Base-by-base conservation (phyloP, 148 eudicot genomes). In the Hydrangea macrophylla region DNA sequence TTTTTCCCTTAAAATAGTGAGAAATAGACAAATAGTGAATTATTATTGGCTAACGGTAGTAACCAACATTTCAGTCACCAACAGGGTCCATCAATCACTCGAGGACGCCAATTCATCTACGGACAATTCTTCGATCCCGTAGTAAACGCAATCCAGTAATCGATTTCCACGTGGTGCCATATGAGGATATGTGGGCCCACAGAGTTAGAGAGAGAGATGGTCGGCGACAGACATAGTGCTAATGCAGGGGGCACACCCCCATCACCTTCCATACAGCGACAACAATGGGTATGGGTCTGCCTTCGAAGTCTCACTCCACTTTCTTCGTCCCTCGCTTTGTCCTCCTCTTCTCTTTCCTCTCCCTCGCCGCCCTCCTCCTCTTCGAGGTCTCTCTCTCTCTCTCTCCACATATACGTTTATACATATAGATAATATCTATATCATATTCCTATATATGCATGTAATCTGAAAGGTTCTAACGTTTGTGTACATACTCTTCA, bases 351-450 rank as follows among this genome's bases (percentile, higher is more conserved):
- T 79, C 82, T 36, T 57, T 85, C 23, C 68, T 79, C 31, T 81
- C 79, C 26, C 80, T 88, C 24, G 74, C 71, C 18, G 79, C 77
- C 23, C 75, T 88, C 58, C 55, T 86, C 35, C 44, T 81, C 56
- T 74, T 85, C 60, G 82, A 83, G 93, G 90, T 88, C 13, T 31
- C 12, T 32, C 25, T 36, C 27, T 55, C 20, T 26, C 61, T 37
- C 48, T 69, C n/a, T 33, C n/a, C n/a, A n/a, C n/a, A n/a, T n/a
- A n/a, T n/a, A n/a, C 30, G 6, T 60, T 0, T 32, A 1, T 62
- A 11, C 35, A 7, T 53, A 32, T 28, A 24, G 32, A 10, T 36
- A 31, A n/a, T 55, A 9, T 54, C 23, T 56, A 39, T 37, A 6
- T 17, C n/a, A n/a, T n/a, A 48, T 48, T 6, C 22, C 15, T 42